Base-by-base conservation (phyloP, 805 yeast genomes). In the Lipomyces spencermartinsiae region DNA sequence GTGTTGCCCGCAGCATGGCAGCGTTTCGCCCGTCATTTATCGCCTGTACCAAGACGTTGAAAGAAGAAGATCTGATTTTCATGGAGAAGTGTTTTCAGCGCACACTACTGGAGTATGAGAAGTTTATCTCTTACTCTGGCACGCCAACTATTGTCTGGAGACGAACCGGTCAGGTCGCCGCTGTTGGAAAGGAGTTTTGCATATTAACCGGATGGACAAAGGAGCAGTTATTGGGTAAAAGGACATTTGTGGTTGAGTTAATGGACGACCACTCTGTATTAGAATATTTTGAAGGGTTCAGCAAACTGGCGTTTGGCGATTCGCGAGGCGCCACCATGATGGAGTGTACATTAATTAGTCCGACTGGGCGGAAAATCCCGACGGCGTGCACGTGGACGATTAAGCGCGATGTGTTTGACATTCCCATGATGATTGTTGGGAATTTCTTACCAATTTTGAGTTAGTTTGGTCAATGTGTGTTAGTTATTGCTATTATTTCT, bases 71-170 rank as follows among this genome's bases (percentile, higher is more conserved):
- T 77, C 83, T 93, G 78, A 90, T 94, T 2, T 94, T 94, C 76
- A 92, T 95, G 90, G 99, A 94, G 76, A 97, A 94, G 80, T 91
- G 97, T 74, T 94, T 93, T 80, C 98, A 94, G 78, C 82, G 99
- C 58, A 93, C 98, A 0, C 80, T 94, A 49, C 80, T 94, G 57
- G 97, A 96, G 69, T 94, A 93, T 77, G 93, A 92, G 68, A 90
- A 89, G 77, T 91, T 91, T 76, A 90, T 95, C 53, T 84, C 87
- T 29, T 87, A 90, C 25, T 87, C 92, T 43, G 98, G 98, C 0
- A 94, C 98, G 0, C 98, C 98, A 1, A 93, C 97, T 0, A 85
- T 94, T 29, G 94, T 93, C 2, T 94, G 98, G 98, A 83, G 99
- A 72, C 84, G 98, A 63, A 93, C 97, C 0, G 97, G 97, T 8